phyloP scores from a whole-genome alignment of 257 asterid genomes.

The Solanum bukasovii region DNA sequence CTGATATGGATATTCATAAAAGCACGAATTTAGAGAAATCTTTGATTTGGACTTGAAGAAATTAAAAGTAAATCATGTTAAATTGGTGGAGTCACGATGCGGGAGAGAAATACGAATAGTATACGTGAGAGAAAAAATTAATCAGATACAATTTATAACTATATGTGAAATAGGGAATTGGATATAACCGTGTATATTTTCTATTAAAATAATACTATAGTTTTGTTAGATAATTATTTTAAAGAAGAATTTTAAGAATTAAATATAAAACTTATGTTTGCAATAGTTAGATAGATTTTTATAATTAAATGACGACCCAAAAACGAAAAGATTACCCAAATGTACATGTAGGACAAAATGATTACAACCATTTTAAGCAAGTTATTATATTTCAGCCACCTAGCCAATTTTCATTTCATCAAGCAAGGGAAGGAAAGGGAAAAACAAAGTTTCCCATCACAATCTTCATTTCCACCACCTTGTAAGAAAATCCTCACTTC shows the following conservation, averaged over 20 bases:
- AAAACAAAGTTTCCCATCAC: background rate
- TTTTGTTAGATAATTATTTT: background rate
- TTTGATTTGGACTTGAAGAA: background rate
- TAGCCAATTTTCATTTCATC: background rate
- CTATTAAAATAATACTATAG: background rate
- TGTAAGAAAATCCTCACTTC: background rate
- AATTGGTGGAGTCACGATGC: background rate
- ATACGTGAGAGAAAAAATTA: background rate
- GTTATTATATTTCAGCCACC: background rate
- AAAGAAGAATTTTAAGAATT: background rate
- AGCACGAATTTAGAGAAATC: background rate
- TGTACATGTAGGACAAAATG: background rate
- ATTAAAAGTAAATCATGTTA: background rate
- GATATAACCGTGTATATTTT: background rate
- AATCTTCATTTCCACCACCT: background rate
- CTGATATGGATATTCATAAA: background rate
- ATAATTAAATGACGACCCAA: background rate
- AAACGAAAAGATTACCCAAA: background rate
- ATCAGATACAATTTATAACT: background rate
- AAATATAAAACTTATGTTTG: background rate
- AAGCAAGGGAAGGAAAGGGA: too few species aligned
- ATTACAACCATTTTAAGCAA: background rate
- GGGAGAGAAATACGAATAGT: background rate
- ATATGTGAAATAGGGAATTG: background rate
- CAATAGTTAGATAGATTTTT: background rate